phyloP scores from a whole-genome alignment of 768 basidiomycete species.

The Kwoniella europaea region DNA sequence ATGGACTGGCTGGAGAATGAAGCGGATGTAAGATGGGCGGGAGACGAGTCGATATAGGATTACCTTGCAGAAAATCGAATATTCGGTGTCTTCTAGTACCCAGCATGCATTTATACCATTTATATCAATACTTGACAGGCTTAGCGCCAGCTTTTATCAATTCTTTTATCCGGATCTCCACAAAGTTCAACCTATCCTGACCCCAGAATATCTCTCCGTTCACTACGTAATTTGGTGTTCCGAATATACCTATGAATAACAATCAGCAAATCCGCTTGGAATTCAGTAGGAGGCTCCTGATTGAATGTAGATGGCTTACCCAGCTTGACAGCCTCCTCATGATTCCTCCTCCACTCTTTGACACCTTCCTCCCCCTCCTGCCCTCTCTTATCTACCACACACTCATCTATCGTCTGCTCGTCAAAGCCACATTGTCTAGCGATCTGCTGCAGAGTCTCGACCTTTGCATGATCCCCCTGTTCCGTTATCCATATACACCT shows the following conservation, averaged over 20 bases:
- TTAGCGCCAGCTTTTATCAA: conserved; percentile 31
- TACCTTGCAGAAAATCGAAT: not conserved
- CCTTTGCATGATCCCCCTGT: conserved; percentile 35
- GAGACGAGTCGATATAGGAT: conserved; percentile 49
- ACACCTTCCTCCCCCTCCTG: conserved; percentile 31
- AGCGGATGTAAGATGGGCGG: conserved; percentile 88
- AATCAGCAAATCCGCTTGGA: not conserved
- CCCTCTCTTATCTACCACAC: conserved; percentile 33
- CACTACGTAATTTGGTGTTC: conserved; percentile 47
- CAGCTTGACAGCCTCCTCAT: conserved; percentile 36
- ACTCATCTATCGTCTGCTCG: conserved; percentile 25
- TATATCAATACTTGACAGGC: conserved; percentile 22
- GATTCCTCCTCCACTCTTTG: conserved; percentile 35
- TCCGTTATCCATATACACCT: conserved; percentile 45
- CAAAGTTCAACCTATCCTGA: conserved; percentile 40
- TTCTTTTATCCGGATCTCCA: conserved; percentile 38
- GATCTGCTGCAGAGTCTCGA: conserved; percentile 28
- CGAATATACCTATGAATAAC: conserved; percentile 37
- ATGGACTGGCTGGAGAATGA: conserved; percentile 85
- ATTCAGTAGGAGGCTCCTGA: not conserved
- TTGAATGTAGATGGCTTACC: conserved; percentile 28
- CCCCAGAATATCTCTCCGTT: conserved; percentile 53
- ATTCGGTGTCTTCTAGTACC: no score
- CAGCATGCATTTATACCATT: conserved; percentile 1
- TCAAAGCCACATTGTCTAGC: conserved; percentile 29